phyloP scores from a whole-genome alignment of 23 red algal species.

The Pyropia yezoensis region DNA sequence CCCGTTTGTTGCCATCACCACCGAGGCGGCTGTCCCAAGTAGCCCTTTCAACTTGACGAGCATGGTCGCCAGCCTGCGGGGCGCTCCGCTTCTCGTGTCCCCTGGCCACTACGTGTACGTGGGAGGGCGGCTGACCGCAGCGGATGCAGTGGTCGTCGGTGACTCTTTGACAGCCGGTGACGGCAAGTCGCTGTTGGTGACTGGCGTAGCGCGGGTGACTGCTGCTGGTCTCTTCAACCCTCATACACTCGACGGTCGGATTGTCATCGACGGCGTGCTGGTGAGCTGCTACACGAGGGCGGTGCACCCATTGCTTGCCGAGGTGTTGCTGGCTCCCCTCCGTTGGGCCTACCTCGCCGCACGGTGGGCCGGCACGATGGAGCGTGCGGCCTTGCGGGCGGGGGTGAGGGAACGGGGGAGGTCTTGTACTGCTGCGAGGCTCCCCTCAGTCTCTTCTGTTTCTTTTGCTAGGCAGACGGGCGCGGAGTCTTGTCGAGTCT shows the following conservation, averaged over 20 bases:
- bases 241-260: slow-evolving; percentile 49
- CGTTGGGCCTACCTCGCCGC: slow-evolving; percentile 9
- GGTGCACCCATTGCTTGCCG: slow-evolving; percentile 27
- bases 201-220: neutral
- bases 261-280: slow-evolving; percentile 50
- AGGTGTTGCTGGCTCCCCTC: slow-evolving; percentile 35
- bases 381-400: too few species aligned
- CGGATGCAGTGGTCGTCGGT: slow-evolving; percentile 14
- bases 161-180: slow-evolving; percentile 23
- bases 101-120: slow-evolving; percentile 36
- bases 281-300: slow-evolving; percentile 48
- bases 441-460: too few species aligned
- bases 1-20: neutral
- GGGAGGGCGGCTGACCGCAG: slow-evolving; percentile 10
- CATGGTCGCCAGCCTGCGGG: neutral
- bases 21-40: too few species aligned
- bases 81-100: neutral
- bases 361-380: neutral
- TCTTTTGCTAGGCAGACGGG: too few species aligned
- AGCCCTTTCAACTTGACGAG: too few species aligned
- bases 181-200: slow-evolving; percentile 20
- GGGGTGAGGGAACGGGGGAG: too few species aligned
- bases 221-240: slow-evolving; percentile 37
- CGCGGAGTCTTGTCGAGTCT: too few species aligned
- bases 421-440: too few species aligned